These are phyloP conservation scores for Cladosporium sphaerospermum DNA, from an alignment of 2,329 filamentous ascomycete species.

Conservation along the genomic window DNA sequence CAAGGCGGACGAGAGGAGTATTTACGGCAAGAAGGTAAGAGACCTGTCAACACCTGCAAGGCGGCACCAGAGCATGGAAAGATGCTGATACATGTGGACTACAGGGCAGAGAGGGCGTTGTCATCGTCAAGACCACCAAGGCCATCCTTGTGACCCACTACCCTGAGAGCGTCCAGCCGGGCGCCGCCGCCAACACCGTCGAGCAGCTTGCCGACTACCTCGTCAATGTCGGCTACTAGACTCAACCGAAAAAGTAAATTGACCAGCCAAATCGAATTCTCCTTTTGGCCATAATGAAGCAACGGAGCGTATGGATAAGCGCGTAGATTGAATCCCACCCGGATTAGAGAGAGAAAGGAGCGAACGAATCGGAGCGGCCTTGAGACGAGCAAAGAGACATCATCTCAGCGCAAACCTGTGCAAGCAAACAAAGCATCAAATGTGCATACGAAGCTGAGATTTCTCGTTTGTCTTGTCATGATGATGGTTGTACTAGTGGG, in stretches of 20 bases:
- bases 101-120: constrained; percentile 72
- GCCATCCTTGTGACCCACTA: constrained; percentile 87
- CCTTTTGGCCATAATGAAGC: too few species aligned
- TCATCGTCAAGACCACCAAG: constrained; percentile 79
- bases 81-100: too few species aligned
- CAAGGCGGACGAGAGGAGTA: constrained; percentile 66
- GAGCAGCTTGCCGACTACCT: constrained; percentile 85
- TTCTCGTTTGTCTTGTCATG: not conserved
- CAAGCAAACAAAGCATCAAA: not conserved
- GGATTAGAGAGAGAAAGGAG: not conserved
- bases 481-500: too few species aligned
- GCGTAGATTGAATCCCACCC: too few species aligned
- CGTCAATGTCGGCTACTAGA: constrained; percentile 66
- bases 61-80: not conserved
- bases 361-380: not conserved
- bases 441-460: constrained; percentile 5
- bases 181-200: constrained; percentile 70
- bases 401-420: not conserved
- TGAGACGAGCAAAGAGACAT: not conserved
- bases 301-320: too few species aligned
- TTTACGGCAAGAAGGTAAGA: constrained; percentile 78
- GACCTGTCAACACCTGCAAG: not conserved
- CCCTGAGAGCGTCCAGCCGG: constrained; percentile 64
- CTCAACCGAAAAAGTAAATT: not conserved
- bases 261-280: too few species aligned